A percentile compares a stretch with the other conserved stretches of the same genome.
Evolutionary conservation across 108 stramenopile genomes (phyloP).

Genomic region (Parmales sp.): DNA sequence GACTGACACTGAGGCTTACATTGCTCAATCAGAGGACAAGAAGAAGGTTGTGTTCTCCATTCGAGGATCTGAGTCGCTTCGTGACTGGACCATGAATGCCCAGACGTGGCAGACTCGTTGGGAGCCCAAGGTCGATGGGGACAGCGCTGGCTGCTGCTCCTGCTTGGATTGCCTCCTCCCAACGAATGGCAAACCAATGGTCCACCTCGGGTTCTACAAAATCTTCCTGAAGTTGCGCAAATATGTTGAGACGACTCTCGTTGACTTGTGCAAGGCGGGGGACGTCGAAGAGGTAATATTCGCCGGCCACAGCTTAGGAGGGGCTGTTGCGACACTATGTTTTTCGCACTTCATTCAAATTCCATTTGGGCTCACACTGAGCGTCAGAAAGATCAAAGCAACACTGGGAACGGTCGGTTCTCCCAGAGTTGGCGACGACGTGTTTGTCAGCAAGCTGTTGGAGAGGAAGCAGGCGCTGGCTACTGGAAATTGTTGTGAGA

Average conservation of each 20-base stretch:
- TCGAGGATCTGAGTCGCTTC: background rate
- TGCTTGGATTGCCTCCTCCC: background rate
- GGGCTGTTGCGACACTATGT: background rate
- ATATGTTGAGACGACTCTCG: background rate
- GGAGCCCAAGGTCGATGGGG: background rate
- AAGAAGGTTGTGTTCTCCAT: background rate
- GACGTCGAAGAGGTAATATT: background rate
- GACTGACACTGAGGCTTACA: background rate
- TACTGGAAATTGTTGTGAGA: background rate
- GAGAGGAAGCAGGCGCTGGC: background rate
- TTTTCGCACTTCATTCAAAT: background rate
- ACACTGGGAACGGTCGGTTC: background rate
- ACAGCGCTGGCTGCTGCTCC: background rate
- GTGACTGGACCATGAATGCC: background rate
- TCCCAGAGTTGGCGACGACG: background rate
- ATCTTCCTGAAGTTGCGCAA: background rate
- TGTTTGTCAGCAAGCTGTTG: background rate
- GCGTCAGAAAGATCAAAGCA: background rate
- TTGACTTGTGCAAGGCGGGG: background rate
- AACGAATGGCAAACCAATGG: conserved; percentile 7
- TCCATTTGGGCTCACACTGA: background rate
- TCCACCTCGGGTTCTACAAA: conserved; percentile 1
- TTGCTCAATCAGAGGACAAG: background rate
- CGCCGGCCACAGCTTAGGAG: background rate
- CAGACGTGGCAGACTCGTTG: background rate